A percentile compares a stretch with the other conserved stretches of the same genome.
Conservation (phyloP, 805 yeast genomes). For the Candida qinlingensis region DNA sequence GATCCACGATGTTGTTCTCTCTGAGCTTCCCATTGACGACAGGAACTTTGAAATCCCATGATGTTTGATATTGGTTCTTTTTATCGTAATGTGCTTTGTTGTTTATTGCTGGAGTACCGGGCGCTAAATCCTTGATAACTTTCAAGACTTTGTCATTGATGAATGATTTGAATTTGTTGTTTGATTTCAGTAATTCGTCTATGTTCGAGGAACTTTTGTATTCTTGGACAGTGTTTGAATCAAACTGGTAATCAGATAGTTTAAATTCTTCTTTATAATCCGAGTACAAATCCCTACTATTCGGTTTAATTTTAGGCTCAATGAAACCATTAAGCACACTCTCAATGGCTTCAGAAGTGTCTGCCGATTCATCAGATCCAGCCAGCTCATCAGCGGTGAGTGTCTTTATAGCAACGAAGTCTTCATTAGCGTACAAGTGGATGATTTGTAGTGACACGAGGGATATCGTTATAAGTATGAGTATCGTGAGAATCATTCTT, state of each 20-base stretch:
- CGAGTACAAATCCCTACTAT: neutral
- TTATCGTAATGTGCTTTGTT: constrained; percentile 21
- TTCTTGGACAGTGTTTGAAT: neutral
- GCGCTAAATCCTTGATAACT: constrained; percentile 13
- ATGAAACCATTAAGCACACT: no score
- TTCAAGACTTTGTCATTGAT: constrained; percentile 15
- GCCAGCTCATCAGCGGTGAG: neutral
- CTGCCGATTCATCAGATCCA: no score
- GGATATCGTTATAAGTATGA: neutral
- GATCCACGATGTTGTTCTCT: constrained; percentile 21
- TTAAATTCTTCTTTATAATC: neutral
- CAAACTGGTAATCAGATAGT: neutral
- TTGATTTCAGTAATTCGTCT: constrained; percentile 11
- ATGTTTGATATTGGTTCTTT: constrained; percentile 9
- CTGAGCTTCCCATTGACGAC: constrained; percentile 21
- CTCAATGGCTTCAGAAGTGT: no score
- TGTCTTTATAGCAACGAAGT: neutral
- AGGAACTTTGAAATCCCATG: constrained; percentile 20
- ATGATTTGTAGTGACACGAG: neutral
- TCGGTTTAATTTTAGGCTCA: neutral
- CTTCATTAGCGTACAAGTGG: neutral
- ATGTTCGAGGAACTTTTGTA: constrained; percentile 1
- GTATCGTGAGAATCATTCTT: neutral
- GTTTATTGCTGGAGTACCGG: constrained; percentile 16
- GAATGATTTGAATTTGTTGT: constrained; percentile 13